Percentiles rank a stretch among this genome's conserved stretches.
These are phyloP conservation scores for Phaeophleospora eucalypticola DNA, from an alignment of 2,329 filamentous ascomycete genomes.

Conservation along the genomic window DNA sequence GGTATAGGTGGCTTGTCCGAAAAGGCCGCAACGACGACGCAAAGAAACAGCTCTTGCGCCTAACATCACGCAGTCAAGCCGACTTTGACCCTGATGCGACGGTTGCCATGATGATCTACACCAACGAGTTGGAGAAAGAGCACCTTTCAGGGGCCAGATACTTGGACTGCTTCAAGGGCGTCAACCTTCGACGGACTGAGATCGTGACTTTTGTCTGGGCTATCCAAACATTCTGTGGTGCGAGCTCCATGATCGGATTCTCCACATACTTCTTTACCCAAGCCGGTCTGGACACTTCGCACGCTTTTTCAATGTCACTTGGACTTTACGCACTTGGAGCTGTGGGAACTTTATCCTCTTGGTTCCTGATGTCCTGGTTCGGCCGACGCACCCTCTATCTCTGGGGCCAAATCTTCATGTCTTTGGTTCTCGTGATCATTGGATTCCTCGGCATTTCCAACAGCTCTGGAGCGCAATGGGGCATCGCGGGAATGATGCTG, in stretches of 20 bases:
- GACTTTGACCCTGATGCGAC: constrained; percentile 79
- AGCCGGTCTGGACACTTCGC: constrained; percentile 34
- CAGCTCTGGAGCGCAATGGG: constrained; percentile 24
- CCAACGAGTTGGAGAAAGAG: constrained; percentile 52
- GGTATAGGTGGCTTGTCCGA: constrained; percentile 27
- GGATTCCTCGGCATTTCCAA: constrained; percentile 22
- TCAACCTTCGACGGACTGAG: constrained; percentile 46
- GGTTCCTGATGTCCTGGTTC: constrained; percentile 34
- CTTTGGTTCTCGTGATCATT: constrained; percentile 21
- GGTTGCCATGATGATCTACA: constrained; percentile 76
- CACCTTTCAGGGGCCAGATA: constrained; percentile 46
- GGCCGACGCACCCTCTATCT: constrained; percentile 41
- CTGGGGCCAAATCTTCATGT: constrained; percentile 22
- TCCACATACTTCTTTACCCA: constrained; percentile 37
- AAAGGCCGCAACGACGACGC: constrained; percentile 31
- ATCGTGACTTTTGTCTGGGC: constrained; percentile 28
- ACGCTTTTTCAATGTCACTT: constrained; percentile 38
- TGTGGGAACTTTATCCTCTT: constrained; percentile 27
- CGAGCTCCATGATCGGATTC: constrained; percentile 12
- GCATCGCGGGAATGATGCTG: constrained; percentile 24
- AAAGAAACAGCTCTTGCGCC: constrained; percentile 18
- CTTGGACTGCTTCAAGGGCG: constrained; percentile 50
- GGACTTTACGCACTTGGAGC: constrained; percentile 27
- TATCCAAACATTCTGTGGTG: constrained; percentile 10
- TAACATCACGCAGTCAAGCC: constrained; percentile 48